These are phyloP conservation scores for Boletus semigastroideus DNA, from an alignment of 1,284 basidiomycete species.

Conservation along the genomic window DNA sequence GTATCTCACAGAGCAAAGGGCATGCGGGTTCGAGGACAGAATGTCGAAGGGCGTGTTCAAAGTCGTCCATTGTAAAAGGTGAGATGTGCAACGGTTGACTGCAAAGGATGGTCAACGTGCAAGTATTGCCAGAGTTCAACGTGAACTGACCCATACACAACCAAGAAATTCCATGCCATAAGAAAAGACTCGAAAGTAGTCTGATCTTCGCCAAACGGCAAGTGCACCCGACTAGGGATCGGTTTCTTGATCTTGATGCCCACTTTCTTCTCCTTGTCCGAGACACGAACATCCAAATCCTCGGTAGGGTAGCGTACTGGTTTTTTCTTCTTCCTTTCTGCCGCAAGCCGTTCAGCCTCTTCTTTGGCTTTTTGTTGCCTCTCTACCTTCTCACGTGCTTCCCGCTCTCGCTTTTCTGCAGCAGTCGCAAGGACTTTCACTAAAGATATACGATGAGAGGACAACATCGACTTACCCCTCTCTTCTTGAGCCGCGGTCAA, in stretches of 20 bases:
- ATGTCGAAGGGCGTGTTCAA: slow-evolving; percentile 86
- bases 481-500: slow-evolving; percentile 67
- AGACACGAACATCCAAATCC: slow-evolving; percentile 77
- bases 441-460: slow-evolving; percentile 15
- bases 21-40: slow-evolving; percentile 69
- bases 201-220: slow-evolving; percentile 76
- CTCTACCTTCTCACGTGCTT: slow-evolving; percentile 65
- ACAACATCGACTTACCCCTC: slow-evolving; percentile 49
- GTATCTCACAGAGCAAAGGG: slow-evolving; percentile 81
- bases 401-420: slow-evolving; percentile 65
- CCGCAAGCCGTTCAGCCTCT: slow-evolving; percentile 65
- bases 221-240: slow-evolving; percentile 52
- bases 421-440: slow-evolving; percentile 38
- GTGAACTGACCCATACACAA: slow-evolving; percentile 79
- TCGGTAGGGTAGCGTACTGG: slow-evolving; percentile 84
- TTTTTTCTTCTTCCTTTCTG: slow-evolving; percentile 86
- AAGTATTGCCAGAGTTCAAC: neutral
- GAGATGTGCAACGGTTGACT: slow-evolving; percentile 89
- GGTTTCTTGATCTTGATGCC: slow-evolving; percentile 73
- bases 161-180: slow-evolving; percentile 90
- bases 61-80: slow-evolving; percentile 92
- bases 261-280: slow-evolving; percentile 76
- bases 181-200: slow-evolving; percentile 84
- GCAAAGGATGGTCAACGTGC: slow-evolving; percentile 7
- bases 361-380: slow-evolving; percentile 66